Base-by-base conservation (phyloP, 352 stramenopile genomes). In the Phytophthora pisi region DNA sequence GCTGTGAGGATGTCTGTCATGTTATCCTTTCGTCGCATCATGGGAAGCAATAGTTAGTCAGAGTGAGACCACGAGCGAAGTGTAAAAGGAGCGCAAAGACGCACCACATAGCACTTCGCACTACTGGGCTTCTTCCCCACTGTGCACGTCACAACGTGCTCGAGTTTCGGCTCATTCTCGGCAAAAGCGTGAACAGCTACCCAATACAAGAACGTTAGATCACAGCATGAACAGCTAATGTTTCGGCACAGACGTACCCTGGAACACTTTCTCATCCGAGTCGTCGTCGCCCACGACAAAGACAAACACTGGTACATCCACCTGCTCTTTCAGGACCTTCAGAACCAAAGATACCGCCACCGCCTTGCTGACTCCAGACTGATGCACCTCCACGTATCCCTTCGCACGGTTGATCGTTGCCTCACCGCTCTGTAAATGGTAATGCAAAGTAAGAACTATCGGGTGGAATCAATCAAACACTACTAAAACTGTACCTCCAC, bases 261-360 rank as follows among this genome's bases (percentile, higher is more conserved):
- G 74, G 61, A 91, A 90, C 4, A 86, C 79, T 26, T 91, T 84
- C 69, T 99, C 98, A 66, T 99, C 97, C 43, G 96, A 98, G 36
- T 97, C 93, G 66, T 99, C 98, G 75, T 99, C 98, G 30, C 98
- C 98, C n/a, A 98, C 80, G 23, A 94, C 90, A 47, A 99, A 82
- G 0, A 96, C 80, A 81, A 99, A 99, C 42, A 99, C 97, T 10
- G 97, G 79, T 3, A 86, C 73, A 26, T 81, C 67, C 2, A 89
- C 65, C 30, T 81, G 72, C 9, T 88, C 77, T 28, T 90, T 89
- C 31, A 91, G 58, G 26, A 84, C 73, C 5, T 73, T 68, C 20
- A 92, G 36, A 31, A 92, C 79, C 40, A 92, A 58, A 0, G 77
- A 74, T 16, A 91, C 61, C 23, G 85, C 79, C 0, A 86, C 67